Conservation (phyloP, 805 yeast genomes). For the Candida schatavii region DNA sequence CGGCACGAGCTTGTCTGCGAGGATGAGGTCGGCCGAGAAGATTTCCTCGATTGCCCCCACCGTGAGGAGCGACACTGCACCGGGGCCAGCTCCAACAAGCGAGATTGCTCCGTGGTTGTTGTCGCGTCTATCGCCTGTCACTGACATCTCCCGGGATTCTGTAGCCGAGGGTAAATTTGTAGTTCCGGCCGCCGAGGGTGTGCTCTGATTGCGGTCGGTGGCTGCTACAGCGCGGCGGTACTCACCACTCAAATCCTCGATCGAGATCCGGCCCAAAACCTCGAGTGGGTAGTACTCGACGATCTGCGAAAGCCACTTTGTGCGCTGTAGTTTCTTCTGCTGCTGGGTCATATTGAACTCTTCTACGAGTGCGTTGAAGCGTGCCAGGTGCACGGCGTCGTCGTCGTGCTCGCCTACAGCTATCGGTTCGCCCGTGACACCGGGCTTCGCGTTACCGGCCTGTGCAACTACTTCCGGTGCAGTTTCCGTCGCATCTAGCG, state of each 20-base stretch:
- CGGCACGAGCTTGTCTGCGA: slow-evolving; percentile 93
- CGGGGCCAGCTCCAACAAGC: slow-evolving; percentile 95
- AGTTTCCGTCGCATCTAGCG: slow-evolving; percentile 14
- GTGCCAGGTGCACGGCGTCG: slow-evolving; percentile 60
- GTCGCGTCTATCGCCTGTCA: too few relatives aligned
- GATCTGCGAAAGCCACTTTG: slow-evolving; percentile 84
- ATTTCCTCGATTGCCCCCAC: slow-evolving; percentile 82
- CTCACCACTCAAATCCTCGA: slow-evolving; percentile 53
- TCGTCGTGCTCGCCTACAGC: slow-evolving; percentile 59
- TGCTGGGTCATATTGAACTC: slow-evolving; percentile 56
- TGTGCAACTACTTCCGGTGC: too few relatives aligned
- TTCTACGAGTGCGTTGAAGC: slow-evolving; percentile 58
- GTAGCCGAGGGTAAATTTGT: background rate
- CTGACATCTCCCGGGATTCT: background rate
- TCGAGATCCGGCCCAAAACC: slow-evolving; percentile 55
- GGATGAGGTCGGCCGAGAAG: slow-evolving; percentile 72
- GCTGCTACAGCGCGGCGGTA: slow-evolving; percentile 22
- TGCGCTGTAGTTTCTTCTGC: slow-evolving; percentile 53
- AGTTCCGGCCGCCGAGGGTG: background rate
- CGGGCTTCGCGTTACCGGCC: too few relatives aligned
- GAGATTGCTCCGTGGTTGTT: slow-evolving; percentile 66
- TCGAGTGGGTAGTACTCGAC: slow-evolving; percentile 86
- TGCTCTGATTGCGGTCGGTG: slow-evolving; percentile 1
- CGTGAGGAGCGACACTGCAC: slow-evolving; percentile 77
- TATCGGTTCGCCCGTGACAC: too few relatives aligned